Conservation (phyloP, 139 green algal genomes). For the Pseudopediastrum boryanum region DNA sequence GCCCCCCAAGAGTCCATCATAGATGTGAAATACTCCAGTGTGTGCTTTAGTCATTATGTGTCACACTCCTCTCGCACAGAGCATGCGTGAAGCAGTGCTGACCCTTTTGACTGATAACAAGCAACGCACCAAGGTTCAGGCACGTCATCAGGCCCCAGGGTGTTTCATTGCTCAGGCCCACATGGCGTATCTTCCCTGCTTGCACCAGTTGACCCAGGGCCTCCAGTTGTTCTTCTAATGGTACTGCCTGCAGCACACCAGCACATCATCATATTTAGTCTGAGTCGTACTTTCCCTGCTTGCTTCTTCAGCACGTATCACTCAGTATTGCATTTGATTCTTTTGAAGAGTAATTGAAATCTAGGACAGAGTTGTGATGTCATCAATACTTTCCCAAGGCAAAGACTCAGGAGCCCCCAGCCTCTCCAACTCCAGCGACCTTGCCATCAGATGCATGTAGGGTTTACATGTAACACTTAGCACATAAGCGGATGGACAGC, state of each 20-base stretch:
- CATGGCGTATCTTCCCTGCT: constrained; percentile 68
- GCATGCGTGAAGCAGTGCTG: not conserved
- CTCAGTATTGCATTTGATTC: not conserved
- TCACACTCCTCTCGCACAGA: not conserved
- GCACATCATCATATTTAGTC: too few species aligned
- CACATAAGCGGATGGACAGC: not conserved
- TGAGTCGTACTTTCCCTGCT: too few species aligned
- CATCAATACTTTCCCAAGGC: too few species aligned
- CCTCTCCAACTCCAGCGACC: too few species aligned
- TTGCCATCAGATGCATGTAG: too few species aligned
- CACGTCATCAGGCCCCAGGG: constrained; percentile 75
- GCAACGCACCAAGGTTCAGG: constrained; percentile 4
- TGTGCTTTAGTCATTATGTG: not conserved
- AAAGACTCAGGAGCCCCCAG: too few species aligned
- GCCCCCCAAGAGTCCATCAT: not conserved
- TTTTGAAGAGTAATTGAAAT: not conserved
- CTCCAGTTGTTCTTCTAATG: constrained; percentile 83
- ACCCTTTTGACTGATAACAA: not conserved
- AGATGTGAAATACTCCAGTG: not conserved
- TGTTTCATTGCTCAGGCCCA: constrained; percentile 93
- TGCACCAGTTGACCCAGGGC: constrained; percentile 59
- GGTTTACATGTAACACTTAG: not conserved
- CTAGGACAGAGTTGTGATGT: not conserved
- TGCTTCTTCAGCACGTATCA: too few species aligned
- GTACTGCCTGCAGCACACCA: constrained; percentile 24